Base-by-base conservation (phyloP, 495 filamentous ascomycete species). In the Delitschia confertaspora region DNA sequence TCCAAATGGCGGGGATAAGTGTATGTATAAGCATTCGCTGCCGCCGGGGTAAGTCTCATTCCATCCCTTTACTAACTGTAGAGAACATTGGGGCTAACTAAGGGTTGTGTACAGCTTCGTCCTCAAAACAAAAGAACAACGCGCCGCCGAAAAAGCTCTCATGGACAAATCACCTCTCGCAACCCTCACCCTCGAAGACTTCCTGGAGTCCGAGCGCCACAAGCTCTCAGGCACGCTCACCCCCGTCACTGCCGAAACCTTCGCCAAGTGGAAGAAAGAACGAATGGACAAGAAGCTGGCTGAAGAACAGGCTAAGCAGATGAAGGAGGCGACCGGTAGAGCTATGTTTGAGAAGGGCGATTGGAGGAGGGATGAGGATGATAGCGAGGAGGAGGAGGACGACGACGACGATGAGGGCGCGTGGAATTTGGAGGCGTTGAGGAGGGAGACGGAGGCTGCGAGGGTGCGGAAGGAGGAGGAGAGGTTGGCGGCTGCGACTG, bases 1-100 rank as follows among this genome's bases (percentile, higher is more conserved):
- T 77, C 91, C 91, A 35, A 96, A 96, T 63, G 88, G 85, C 46
- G 93, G 85, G 38, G 80, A 99, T 65, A 83, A 93, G 66, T 99
- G 91, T 82, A 95, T 88, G 82, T 99, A 99, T 60, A 86, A 82
- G 65, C 91, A 99, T 63, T 85, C 82, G 47, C 75, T 99, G 58
- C 91, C 91, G 47, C 79, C 88, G 58, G 91, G 91, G 80, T 89
- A 74, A 22, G 59, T 53, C 31, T 33, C 9, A 14, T 13, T 16
- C n/a, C 26, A 30, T 8, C 26, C 26, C 8, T 23, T 4, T 44
- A 1, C 6, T 4, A 40, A 40, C 11, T 3, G 7, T 16, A 3
- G 14, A 1, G 27, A 18, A 10, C 8, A 27, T 31, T 3, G 18
- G 13, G 16, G 10, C 4, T 7, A 18, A 18, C 37, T 41, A 49